Base-by-base conservation (phyloP, 352 stramenopile genomes). In the Globisporangium perplexum region DNA sequence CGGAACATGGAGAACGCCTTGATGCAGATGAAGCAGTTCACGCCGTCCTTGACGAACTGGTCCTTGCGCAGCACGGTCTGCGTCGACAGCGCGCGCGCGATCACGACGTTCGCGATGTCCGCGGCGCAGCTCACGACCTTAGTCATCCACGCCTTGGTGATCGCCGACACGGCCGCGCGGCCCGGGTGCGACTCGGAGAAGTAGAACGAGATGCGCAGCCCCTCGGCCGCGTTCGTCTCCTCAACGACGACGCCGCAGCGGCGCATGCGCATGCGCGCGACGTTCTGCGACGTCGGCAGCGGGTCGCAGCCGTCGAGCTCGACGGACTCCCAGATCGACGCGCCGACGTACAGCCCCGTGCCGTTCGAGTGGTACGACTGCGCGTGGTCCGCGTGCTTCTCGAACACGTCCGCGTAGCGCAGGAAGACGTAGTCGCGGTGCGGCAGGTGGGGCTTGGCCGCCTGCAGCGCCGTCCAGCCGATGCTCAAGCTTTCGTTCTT, bases 351-450 rank as follows among this genome's bases (percentile, higher is more conserved):
- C 0, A 89, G 62, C 0, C 83, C 80, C n/a, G 77, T 53, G 47
- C 47, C 36, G 47, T 58, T 72, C 38, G 69, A 67, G 47, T 83
- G 66, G 60, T 87, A 87, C 42, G 79, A 52, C 26, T 61, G 76
- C 47, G 64, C 61, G 57, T 88, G 68, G 46, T 91, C 74, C 22
- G 71, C 60, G 42, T 82, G 77, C 52, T 84, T 83, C 59, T 90
- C 79, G 50, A 92, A 91, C 7, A 84, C 65, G 55, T 94, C 83
- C 12, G 65, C 72, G 52, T 94, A 94, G 15, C 79, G 72, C 50
- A 94, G 44, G 57, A 90, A 92, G n/a, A 94, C 78, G 54, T 94
- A 94, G 77, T 94, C 83, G 26, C 83, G 79, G 61, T 94, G 83
- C 22, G 81, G 83, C 26, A 94, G 54, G 52, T 92, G 85, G 4